Evolutionary conservation across 176 grass and related monocot species (phyloP), one percentile per base, ranked within the genome.

Genomic region (Raddia distichophylla): DNA sequence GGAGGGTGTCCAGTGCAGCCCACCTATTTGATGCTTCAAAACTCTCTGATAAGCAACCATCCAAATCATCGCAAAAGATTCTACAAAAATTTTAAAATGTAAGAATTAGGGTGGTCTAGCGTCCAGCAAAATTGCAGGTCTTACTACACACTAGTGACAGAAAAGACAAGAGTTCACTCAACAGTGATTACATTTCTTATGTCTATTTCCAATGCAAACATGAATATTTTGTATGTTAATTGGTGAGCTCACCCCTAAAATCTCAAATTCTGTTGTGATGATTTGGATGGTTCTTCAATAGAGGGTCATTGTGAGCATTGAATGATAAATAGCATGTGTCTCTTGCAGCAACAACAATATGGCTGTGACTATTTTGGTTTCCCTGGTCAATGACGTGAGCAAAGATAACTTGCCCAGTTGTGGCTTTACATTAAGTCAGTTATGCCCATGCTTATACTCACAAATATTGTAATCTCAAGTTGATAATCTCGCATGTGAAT

Each of bases 31-130:
- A 85, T 81, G 71, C 71, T 76, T 60, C 64, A 76, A 71, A 64
- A 77, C 40, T 56, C 43, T 74, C 60, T 40, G 42, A 84, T 8
- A 85, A 58, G 48, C 4, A 8, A 72, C n/a, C 87, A 85, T 72
- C 65, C 57, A 85, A 77, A 77, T 77, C 71, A 85, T 65, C 58
- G 46, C 78, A 89, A 85, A 60, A 82, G 32, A 50, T 71, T 89
- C 83, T 82, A 81, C 69, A 81, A 85, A 80, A 77, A 56, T 32
- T 57, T 89, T 40, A 80, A 6, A 72, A 78, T 6, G 9, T 57
- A 76, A 76, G 27, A 40, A 85, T 89, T 58, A 89, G 77, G 71
- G 77, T 52, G 58, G 64, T 64, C 71, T 58, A 85, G 15, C 10
- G 37, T 71, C 64, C 67, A 77, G 47, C 44, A 37, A 49, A 70